These are phyloP conservation scores for Neofusicoccum laricinum DNA, from an alignment of 2,329 filamentous ascomycete species.

Conservation along the genomic window DNA sequence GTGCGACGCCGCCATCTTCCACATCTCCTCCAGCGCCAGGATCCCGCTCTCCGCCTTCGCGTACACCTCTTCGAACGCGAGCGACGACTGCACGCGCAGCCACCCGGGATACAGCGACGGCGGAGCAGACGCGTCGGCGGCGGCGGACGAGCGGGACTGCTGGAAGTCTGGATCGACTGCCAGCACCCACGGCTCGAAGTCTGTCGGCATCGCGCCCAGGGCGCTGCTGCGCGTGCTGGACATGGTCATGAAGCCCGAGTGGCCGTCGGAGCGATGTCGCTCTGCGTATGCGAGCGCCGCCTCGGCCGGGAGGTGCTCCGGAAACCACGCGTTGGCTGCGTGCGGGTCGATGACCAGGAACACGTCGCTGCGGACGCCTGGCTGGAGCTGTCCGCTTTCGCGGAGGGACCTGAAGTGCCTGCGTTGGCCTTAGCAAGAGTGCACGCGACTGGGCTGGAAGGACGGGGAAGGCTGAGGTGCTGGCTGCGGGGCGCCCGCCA, in stretches of 20 bases:
- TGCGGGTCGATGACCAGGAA: conserved; percentile 7
- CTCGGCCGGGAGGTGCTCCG: neutral
- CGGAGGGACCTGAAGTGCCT: neutral
- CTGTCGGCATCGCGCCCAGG: neutral
- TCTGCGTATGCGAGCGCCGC: neutral
- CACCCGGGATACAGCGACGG: neutral
- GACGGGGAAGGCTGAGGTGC: neutral
- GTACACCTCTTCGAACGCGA: conserved; percentile 8
- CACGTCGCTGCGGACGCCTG: neutral
- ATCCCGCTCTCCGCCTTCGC: neutral
- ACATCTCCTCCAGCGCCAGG: neutral
- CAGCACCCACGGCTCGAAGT: conserved; percentile 6
- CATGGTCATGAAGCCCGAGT: neutral
- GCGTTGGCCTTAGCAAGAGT: neutral
- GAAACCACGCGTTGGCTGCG: conserved; percentile 4
- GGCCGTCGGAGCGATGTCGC: neutral
- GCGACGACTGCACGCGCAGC: neutral
- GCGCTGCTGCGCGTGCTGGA: conserved; percentile 3
- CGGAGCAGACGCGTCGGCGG: neutral
- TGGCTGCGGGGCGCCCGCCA: neutral
- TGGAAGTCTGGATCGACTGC: neutral
- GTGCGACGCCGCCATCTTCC: conserved; percentile 9
- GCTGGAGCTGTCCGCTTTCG: neutral
- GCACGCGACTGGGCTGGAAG: neutral
- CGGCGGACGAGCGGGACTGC: neutral